Base-by-base conservation (phyloP, 768 basidiomycete species). In the Lyophyllum decastes region DNA sequence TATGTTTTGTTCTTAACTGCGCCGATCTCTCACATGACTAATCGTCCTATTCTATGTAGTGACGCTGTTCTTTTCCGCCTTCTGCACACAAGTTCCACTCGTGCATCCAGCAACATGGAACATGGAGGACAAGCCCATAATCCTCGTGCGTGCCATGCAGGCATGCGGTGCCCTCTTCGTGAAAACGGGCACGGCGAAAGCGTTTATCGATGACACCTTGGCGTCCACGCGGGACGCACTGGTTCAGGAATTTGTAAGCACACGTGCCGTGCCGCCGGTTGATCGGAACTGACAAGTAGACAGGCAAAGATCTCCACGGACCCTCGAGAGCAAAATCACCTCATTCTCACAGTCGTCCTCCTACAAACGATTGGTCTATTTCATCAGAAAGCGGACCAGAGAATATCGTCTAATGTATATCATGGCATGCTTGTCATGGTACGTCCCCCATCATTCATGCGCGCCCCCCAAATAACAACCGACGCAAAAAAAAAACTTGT, bases 401-500 rank as follows among this genome's bases (percentile, higher is more conserved):
- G 82, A 56, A 75, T 73, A 26, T 73, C 73, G 52, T 82, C 81
- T 45, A 83, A 71, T 57, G 70, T 79, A n/a, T 87, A 82, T 65
- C 87, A 82, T 70, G 78, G 78, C 35, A 82, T 84, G 78, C 78
- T 89, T 24, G 80, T 85, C 47, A 78, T 79, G 77, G 86, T 86
- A 65, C 64, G 76, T 74, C 22, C 50, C 48, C 24, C 9, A 14
- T 41, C 52, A 26, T 11, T 25, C 46, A 24, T 12, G 21, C 5
- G 35, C 19, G 30, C 30, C 5, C 30, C 4, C 30, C n/a, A n/a
- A 30, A 6, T 22, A 55, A 19, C 25, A 45, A 21, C 11, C 26
- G 24, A 2, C 19, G 25, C 27, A 26, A 45, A 45, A 45, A 45
- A 45, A 35, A 34, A 26, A 27, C 21, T 19, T 24, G 19, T 24